phyloP scores from a whole-genome alignment of 2,329 filamentous ascomycete species.

The Scedosporium apiospermum region DNA sequence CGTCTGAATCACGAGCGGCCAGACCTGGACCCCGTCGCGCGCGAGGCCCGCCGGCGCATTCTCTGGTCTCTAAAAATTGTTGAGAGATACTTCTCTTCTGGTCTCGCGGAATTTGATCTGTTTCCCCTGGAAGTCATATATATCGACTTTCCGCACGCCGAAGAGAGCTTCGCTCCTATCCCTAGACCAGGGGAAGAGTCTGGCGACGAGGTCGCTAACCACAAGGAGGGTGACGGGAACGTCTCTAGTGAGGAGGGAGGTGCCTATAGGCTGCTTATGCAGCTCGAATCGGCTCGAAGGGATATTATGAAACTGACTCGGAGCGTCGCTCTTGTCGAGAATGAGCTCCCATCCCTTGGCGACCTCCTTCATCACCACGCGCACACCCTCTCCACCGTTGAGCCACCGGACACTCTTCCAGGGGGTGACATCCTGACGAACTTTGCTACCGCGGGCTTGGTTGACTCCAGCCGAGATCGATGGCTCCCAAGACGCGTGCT shows the following conservation, averaged over 20 bases:
- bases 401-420: no score
- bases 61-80: conserved; percentile 36
- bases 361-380: conserved; percentile 2
- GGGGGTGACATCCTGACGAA: no score
- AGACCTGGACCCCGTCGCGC: conserved; percentile 27
- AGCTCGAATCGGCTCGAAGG: conserved; percentile 2
- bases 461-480: no score
- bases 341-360: conserved; percentile 3
- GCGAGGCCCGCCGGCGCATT: conserved; percentile 31
- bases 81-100: conserved; percentile 31
- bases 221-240: no score
- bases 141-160: conserved; percentile 31
- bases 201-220: no score
- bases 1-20: conserved; percentile 32
- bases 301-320: conserved; percentile 13
- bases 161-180: conserved; percentile 26
- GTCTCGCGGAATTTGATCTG: conserved; percentile 34
- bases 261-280: background rate
- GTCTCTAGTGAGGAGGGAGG: background rate
- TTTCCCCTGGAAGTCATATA: conserved; percentile 31
- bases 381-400: background rate
- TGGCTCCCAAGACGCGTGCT: conserved; percentile 18
- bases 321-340: conserved; percentile 9
- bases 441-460: no score
- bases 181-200: background rate